A percentile compares a stretch with the other conserved stretches of the same genome.
Evolutionary conservation across 106 monocot genomes (phyloP).

Genomic region (Apostasia shenzhenica): DNA sequence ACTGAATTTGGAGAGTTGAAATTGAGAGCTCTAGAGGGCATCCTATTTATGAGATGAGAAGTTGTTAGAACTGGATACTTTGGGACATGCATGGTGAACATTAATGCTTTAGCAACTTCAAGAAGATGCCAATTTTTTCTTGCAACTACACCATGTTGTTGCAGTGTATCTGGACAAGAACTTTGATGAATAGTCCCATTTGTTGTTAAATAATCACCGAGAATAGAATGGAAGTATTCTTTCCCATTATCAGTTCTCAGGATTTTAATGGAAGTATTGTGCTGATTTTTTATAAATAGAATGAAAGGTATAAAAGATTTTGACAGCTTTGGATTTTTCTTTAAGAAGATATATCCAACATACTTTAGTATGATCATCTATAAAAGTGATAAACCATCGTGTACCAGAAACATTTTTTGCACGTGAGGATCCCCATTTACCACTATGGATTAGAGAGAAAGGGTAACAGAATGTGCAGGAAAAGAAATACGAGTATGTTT

Average conservation of each 20-base stretch:
- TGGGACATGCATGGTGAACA: slow-evolving; percentile 4
- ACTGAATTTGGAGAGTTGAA: neutral
- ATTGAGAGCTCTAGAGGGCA: neutral
- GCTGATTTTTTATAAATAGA: neutral
- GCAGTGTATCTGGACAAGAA: neutral
- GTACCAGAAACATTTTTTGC: neutral
- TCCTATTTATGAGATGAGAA: neutral
- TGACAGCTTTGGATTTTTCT: neutral
- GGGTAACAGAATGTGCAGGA: neutral
- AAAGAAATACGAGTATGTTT: neutral
- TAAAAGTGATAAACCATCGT: neutral
- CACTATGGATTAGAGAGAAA: slow-evolving; percentile 3
- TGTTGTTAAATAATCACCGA: neutral
- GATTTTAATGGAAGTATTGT: neutral
- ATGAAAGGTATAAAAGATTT: neutral
- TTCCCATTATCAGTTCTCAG: neutral
- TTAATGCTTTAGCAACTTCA: neutral
- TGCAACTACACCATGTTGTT: too few species aligned
- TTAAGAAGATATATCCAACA: neutral
- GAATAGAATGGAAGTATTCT: neutral
- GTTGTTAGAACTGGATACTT: neutral
- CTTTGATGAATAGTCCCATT: neutral
- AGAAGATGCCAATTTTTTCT: neutral
- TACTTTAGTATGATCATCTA: neutral
- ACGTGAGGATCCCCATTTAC: neutral